phyloP scores from a whole-genome alignment of 768 basidiomycete genomes.

The Leccinum uliginosum region DNA sequence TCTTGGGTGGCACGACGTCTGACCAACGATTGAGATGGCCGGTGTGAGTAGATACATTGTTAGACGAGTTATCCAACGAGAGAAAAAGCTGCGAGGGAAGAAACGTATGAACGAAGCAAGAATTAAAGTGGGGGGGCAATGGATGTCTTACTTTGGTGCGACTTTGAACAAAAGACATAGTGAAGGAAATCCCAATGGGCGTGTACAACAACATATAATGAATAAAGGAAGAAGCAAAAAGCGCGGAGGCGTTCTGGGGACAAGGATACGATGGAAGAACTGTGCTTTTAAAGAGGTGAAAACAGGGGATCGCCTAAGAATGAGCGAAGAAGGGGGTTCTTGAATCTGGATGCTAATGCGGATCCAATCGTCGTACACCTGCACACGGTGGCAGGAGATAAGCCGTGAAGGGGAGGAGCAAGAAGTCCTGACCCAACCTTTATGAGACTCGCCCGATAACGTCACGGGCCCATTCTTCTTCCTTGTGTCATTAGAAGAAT shows the following conservation, averaged over 20 bases:
- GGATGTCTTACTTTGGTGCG: slow-evolving; percentile 21
- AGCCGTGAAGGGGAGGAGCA: slow-evolving; percentile 5
- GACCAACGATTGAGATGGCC: slow-evolving; percentile 45
- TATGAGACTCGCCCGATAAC: slow-evolving; percentile 19
- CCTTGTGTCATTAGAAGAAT: slow-evolving; percentile 27
- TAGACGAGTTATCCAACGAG: slow-evolving; percentile 18
- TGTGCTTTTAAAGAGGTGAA: not conserved
- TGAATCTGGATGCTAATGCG: slow-evolving; percentile 1
- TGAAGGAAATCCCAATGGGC: not conserved
- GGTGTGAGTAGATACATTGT: slow-evolving; percentile 8
- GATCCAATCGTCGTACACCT: slow-evolving; percentile 22
- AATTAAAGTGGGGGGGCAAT: not conserved
- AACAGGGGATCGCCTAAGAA: not conserved
- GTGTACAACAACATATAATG: not conserved
- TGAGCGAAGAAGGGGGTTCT: not conserved
- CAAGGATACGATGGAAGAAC: not conserved
- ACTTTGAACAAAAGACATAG: slow-evolving; percentile 16
- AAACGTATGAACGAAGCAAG: not conserved
- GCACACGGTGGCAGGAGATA: slow-evolving; percentile 16
- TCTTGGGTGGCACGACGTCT: slow-evolving; percentile 50
- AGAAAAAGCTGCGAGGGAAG: slow-evolving; percentile 17
- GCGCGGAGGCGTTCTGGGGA: not conserved
- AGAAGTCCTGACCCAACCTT: slow-evolving; percentile 11
- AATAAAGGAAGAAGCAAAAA: not conserved
- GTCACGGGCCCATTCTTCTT: slow-evolving; percentile 6